phyloP scores from a whole-genome alignment of 1,284 basidiomycete species.

The Naganishia albida region DNA sequence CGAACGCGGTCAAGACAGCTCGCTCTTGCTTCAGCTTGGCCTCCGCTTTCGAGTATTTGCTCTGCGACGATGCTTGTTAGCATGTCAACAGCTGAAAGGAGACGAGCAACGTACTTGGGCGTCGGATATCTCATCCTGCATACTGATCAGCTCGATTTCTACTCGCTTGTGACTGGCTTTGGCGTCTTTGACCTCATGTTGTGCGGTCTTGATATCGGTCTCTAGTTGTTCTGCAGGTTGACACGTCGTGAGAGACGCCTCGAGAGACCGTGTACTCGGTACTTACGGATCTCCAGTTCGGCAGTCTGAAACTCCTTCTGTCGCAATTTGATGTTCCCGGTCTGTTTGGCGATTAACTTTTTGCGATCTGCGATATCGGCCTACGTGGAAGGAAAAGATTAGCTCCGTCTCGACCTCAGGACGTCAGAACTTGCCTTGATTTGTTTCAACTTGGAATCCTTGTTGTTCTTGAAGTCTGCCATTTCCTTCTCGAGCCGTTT shows the following conservation, averaged over 20 bases:
- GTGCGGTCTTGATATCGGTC: conserved; percentile 69
- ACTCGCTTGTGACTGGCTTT: conserved; percentile 63
- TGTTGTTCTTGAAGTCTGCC: conserved; percentile 97
- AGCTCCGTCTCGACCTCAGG: background rate
- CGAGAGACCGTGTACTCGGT: background rate
- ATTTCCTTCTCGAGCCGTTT: conserved; percentile 92
- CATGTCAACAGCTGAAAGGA: background rate
- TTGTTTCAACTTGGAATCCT: conserved; percentile 93
- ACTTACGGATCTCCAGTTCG: conserved; percentile 77
- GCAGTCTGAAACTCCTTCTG: conserved; percentile 89
- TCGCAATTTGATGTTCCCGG: conserved; percentile 75
- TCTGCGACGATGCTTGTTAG: conserved; percentile 52
- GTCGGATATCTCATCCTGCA: conserved; percentile 65
- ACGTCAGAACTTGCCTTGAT: conserved; percentile 67
- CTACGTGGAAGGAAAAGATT: conserved; percentile 52
- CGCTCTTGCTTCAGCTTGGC: conserved; percentile 76
- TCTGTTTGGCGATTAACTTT: conserved; percentile 74
- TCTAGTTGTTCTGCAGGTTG: conserved; percentile 70
- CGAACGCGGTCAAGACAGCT: conserved; percentile 81
- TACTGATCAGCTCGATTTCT: conserved; percentile 43
- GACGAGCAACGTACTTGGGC: conserved; percentile 55
- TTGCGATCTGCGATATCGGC: conserved; percentile 79
- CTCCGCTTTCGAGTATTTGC: conserved; percentile 65
- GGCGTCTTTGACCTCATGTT: conserved; percentile 65
- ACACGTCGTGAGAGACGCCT: background rate